Percentiles rank a stretch among this genome's conserved stretches.
Evolutionary conservation across 2,329 filamentous ascomycete genomes (phyloP).

Genomic region (Apiospora kogelbergensis): DNA sequence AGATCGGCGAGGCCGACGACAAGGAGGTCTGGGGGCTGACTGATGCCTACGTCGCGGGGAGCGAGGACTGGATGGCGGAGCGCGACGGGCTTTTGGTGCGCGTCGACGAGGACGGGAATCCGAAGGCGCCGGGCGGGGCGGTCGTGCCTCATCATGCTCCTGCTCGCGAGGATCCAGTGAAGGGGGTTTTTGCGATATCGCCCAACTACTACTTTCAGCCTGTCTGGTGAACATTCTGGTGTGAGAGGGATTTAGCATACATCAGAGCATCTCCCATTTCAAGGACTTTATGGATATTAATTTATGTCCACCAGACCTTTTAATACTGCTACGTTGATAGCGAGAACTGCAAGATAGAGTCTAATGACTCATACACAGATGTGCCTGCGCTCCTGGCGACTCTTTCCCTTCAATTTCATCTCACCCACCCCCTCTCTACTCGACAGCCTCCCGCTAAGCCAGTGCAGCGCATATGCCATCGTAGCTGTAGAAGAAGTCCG

Average conservation of each 20-base stretch:
- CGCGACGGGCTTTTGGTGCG: background rate
- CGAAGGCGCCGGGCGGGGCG: background rate
- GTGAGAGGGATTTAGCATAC: background rate
- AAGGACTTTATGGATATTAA: no score
- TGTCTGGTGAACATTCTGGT: background rate
- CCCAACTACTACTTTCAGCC: background rate
- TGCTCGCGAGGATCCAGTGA: background rate
- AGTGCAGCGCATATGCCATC: background rate
- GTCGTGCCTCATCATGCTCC: background rate
- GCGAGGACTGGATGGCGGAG: background rate
- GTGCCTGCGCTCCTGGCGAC: background rate
- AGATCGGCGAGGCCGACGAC: conserved; percentile 49
- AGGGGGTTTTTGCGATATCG: background rate
- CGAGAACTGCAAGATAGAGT: no score
- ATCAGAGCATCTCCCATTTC: background rate
- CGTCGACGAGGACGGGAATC: background rate
- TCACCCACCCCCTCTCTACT: background rate
- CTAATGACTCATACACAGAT: background rate
- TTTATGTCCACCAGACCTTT: no score
- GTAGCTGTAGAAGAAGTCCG: background rate
- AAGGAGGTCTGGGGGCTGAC: conserved; percentile 46
- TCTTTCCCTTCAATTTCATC: background rate
- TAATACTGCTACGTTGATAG: no score
- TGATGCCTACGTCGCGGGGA: background rate
- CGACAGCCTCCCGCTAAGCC: background rate